phyloP scores from a whole-genome alignment of 2,329 filamentous ascomycete genomes.

The Davidsoniella virescens region DNA sequence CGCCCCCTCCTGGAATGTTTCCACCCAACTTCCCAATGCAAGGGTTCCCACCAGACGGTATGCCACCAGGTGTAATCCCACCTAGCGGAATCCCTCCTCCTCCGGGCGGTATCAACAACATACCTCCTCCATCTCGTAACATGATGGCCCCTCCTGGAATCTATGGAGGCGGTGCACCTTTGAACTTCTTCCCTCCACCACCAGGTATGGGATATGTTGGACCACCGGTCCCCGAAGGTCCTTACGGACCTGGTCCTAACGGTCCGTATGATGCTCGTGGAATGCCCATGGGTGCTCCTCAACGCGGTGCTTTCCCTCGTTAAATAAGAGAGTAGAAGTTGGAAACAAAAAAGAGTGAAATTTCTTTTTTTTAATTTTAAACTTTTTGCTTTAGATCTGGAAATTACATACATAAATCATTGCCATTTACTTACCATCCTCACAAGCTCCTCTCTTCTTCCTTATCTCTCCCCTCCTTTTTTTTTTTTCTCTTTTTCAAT shows the following conservation, averaged over 20 bases:
- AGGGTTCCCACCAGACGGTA: conserved; percentile 17
- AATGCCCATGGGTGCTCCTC: conserved; percentile 24
- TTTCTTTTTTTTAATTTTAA: no score
- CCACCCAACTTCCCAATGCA: conserved; percentile 38
- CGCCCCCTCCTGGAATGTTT: conserved; percentile 42
- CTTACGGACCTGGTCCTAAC: conserved; percentile 18
- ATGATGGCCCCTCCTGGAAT: conserved; percentile 44
- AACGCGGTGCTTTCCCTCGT: conserved; percentile 28
- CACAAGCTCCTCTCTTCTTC: no score
- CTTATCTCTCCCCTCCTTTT: no score
- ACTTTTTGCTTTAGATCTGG: background rate
- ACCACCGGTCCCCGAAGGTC: conserved; percentile 1
- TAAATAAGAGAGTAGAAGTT: background rate
- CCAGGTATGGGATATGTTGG: conserved; percentile 19
- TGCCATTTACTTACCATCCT: no score
- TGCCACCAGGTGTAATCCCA: conserved; percentile 23
- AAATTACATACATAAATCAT: no score
- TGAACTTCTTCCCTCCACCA: conserved; percentile 39
- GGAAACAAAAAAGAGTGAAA: no score
- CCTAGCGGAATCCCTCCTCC: conserved; percentile 28
- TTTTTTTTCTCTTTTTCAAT: no score
- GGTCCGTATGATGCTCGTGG: conserved; percentile 39
- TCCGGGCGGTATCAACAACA: conserved; percentile 17
- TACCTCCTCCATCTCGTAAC: conserved; percentile 32
- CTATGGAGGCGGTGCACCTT: conserved; percentile 31